Evolutionary conservation across 768 basidiomycete species (phyloP).

Genomic region (Mycena vulgaris): DNA sequence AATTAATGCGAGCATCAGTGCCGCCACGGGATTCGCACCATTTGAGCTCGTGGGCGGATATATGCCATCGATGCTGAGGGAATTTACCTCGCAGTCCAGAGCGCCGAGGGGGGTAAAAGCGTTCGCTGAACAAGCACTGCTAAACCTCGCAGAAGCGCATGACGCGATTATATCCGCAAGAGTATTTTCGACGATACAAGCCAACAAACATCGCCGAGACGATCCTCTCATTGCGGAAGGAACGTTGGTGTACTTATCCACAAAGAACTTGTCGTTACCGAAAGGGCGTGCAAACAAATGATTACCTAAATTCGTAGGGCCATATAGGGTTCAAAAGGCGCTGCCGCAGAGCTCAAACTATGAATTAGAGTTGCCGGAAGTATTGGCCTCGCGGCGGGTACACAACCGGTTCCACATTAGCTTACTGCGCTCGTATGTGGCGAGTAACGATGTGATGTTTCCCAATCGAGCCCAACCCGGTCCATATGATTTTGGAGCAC

Average conservation of each 20-base stretch:
- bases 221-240: slow-evolving; percentile 39
- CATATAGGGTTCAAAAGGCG: slow-evolving; percentile 46
- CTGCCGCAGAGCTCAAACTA: slow-evolving; percentile 45
- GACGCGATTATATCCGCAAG: slow-evolving; percentile 53
- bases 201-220: slow-evolving; percentile 24
- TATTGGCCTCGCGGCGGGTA: slow-evolving; percentile 44
- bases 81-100: background rate
- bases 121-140: slow-evolving; percentile 43
- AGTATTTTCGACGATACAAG: slow-evolving; percentile 47
- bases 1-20: no score
- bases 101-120: slow-evolving; percentile 40
- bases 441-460: slow-evolving; percentile 53
- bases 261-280: slow-evolving; percentile 51
- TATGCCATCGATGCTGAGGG: slow-evolving; percentile 42
- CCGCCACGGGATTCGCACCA: slow-evolving; percentile 52
- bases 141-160: slow-evolving; percentile 49
- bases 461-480: slow-evolving; percentile 45
- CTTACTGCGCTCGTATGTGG: slow-evolving; percentile 31
- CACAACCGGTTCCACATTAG: slow-evolving; percentile 53
- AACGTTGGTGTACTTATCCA: slow-evolving; percentile 53
- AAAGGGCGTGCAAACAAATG: slow-evolving; percentile 52
- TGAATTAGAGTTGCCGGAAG: slow-evolving; percentile 45
- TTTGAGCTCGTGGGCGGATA: slow-evolving; percentile 48
- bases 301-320: slow-evolving; percentile 56
- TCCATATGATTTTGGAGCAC: slow-evolving; percentile 50